Conservation (phyloP, 768 basidiomycete species). For the Pisolithus tinctorius region DNA sequence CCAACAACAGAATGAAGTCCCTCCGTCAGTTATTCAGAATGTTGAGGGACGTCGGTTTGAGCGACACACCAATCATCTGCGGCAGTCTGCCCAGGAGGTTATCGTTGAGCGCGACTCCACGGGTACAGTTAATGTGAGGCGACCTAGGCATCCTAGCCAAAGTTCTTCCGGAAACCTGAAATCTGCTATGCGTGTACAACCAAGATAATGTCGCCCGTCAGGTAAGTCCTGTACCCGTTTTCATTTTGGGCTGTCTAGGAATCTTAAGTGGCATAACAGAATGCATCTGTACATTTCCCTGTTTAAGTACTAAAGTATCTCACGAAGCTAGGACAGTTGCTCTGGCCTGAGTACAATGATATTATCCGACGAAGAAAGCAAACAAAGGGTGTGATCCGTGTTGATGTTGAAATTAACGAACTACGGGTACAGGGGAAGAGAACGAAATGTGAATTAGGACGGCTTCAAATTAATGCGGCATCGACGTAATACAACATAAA, state of each 20-base stretch:
- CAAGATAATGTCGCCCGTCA: conserved; percentile 22
- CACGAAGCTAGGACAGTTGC: too few species aligned
- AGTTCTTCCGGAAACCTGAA: conserved; percentile 27
- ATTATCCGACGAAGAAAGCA: neutral
- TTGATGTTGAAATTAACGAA: conserved; percentile 9
- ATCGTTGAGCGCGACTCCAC: conserved; percentile 23
- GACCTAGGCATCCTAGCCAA: conserved; percentile 23
- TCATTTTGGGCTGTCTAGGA: too few species aligned
- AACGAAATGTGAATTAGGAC: conserved; percentile 23
- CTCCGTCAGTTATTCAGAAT: conserved; percentile 16
- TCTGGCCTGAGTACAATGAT: neutral
- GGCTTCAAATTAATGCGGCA: conserved; percentile 20
- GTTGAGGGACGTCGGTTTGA: conserved; percentile 15
- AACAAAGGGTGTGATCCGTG: neutral
- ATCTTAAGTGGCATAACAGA: too few species aligned
- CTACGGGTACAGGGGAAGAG: conserved; percentile 17
- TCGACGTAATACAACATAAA: conserved; percentile 17
- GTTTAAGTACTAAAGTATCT: too few species aligned
- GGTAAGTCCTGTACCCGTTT: neutral
- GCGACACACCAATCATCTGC: conserved; percentile 25
- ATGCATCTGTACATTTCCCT: too few species aligned
- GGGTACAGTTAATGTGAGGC: conserved; percentile 23
- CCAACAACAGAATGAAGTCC: conserved; percentile 9
- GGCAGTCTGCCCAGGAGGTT: conserved; percentile 20
- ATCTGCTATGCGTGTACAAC: conserved; percentile 28